Percentiles rank a stretch among this genome's conserved stretches.
phyloP scores from a whole-genome alignment of 352 stramenopile species.

The Blastocystis sp. region DNA sequence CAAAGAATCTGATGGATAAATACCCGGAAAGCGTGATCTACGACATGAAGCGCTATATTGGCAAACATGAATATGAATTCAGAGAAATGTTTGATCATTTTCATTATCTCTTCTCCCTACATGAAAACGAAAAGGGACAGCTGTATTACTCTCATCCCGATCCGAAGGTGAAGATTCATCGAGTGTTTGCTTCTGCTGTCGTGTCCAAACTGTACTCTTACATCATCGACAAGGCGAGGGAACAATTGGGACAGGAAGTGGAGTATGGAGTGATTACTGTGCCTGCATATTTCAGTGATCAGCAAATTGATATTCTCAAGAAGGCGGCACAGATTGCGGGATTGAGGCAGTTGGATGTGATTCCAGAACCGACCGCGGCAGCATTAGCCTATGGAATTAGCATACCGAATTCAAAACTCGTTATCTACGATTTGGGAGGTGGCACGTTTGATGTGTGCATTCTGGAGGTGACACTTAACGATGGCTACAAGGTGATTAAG shows the following conservation, averaged over 20 bases:
- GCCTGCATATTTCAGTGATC: neutral
- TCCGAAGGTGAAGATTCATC: neutral
- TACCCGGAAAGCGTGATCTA: neutral
- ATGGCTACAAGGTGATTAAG: neutral
- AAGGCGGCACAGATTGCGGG: neutral
- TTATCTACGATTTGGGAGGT: neutral
- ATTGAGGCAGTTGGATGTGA: neutral
- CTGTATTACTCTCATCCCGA: too few relatives aligned
- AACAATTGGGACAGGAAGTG: neutral
- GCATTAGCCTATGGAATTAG: neutral
- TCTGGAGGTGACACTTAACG: neutral
- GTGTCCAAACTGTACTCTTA: neutral
- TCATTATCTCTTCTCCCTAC: too few relatives aligned
- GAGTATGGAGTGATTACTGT: conserved; percentile 6
- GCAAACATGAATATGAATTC: neutral
- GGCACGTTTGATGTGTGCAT: conserved; percentile 4
- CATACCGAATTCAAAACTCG: neutral
- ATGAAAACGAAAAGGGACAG: too few relatives aligned
- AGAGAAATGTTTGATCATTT: too few relatives aligned
- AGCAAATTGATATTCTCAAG: neutral
- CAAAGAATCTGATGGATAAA: neutral
- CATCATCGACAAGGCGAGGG: neutral
- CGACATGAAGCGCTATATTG: neutral
- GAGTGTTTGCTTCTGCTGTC: neutral
- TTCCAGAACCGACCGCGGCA: neutral